These are phyloP conservation scores for Malbranchea zuffiana DNA, from an alignment of 2,329 filamentous ascomycete species.

Conservation along the genomic window DNA sequence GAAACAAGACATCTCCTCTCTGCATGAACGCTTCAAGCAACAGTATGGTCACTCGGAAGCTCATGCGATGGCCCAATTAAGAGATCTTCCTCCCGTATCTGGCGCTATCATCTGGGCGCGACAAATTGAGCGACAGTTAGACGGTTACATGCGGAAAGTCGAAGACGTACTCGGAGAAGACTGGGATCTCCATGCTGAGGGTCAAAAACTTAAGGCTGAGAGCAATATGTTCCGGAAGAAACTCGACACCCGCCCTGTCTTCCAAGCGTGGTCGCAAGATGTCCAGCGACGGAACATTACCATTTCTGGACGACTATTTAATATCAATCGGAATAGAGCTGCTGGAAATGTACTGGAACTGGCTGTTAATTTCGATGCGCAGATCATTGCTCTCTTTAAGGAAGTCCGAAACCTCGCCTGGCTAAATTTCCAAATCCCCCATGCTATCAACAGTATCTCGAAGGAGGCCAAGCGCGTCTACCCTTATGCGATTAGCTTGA, in stretches of 20 bases:
- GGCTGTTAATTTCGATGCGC: constrained; percentile 89
- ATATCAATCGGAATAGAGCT: constrained; percentile 77
- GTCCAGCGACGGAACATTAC: constrained; percentile 80
- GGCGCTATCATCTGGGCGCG: constrained; percentile 96
- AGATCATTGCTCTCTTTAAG: constrained; percentile 96
- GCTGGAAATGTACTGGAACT: constrained; percentile 81
- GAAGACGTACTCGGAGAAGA: constrained; percentile 91
- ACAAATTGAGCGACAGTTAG: constrained; percentile 90
- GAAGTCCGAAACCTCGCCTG: constrained; percentile 93
- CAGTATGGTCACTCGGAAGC: constrained; percentile 98
- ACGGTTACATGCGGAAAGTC: constrained; percentile 98
- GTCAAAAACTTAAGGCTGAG: constrained; percentile 84
- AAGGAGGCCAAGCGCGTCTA: constrained; percentile 99
- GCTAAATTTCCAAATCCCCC: constrained; percentile 89
- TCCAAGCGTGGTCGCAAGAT: constrained; percentile 89
- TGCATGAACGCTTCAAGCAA: constrained; percentile 97
- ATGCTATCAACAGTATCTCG: constrained; percentile 86
- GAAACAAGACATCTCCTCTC: constrained; percentile 81
- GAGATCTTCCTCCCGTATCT: constrained; percentile 88
- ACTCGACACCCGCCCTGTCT: constrained; percentile 85
- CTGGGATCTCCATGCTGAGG: constrained; percentile 89
- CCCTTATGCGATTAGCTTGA: constrained; percentile 91
- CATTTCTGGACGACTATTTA: constrained; percentile 85
- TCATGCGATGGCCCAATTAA: constrained; percentile 94
- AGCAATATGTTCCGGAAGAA: constrained; percentile 93